Base-by-base conservation (phyloP, 768 basidiomycete species). In the Dacryopinax spathularia region DNA sequence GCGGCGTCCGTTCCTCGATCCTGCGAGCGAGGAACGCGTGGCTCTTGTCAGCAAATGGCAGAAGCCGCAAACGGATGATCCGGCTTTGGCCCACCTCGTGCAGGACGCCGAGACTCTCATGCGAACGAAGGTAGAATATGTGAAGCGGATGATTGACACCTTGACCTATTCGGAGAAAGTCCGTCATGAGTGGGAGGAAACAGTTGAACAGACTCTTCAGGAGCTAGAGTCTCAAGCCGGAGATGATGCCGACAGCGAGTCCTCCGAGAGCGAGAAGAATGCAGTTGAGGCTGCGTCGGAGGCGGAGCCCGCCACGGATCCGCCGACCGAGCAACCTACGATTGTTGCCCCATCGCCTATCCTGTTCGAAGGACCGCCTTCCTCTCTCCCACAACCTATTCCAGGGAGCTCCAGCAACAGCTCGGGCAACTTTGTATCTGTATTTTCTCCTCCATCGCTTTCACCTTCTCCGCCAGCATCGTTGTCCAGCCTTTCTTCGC, bases 91-190 rank as follows among this genome's bases (percentile, higher is more conserved):
- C 1, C 84, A 91, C 69, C 82, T 99, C 22, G 81, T 89, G 61
- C 84, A 89, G 68, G 94, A 98, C 70, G 87, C 86, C 7, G 92
- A 94, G 68, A 84, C 89, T 34, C 81, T 94, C 60, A 89, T 94
- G 81, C 80, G 90, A 33, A 87, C 90, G 75, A 99, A 99, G 79
- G 83, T 93, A 66, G 93, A 94, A 73, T 92, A 88, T 68, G 90
- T 97, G 60, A 88, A 91, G 66, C 85, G 96, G 36, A 85, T 99
- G 85, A 91, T 95, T 75, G 96, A 95, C 71, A 97, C 93, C 20
- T 93, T 99, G 68, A 81, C 90, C 62, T 98, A 98, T 74, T 86
- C 92, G 37, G 96, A 98, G 78, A 95, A 94, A 77, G 89, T 96
- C 33, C 86, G 95, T 77, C 87, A 88, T 69, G 96, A 98, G 75